Evolutionary conservation across 2,329 filamentous ascomycete genomes (phyloP), one percentile per base, ranked within the genome.

Genomic region (Coniochaeta hoffmannii): DNA sequence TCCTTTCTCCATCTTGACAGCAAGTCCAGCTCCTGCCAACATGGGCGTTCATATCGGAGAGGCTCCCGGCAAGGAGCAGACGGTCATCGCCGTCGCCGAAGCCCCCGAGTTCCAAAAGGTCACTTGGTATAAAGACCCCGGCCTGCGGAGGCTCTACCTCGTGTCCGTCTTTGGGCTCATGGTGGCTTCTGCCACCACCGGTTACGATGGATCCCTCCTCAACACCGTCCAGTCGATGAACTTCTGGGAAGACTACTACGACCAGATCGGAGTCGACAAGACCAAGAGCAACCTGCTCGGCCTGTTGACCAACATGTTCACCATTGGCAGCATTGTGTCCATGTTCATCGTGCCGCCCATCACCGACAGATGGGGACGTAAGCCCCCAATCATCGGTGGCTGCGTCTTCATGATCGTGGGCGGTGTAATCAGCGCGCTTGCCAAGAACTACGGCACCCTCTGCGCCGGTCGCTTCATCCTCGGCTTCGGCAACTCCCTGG

Each of bases 401-500:
- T 77, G 73, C 57, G 57, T 70, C 28, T 69, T 77, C 61, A 78
- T 79, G 76, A 67, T 78, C 53, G 50, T 68, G 6, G 76, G 76
- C 50, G 71, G 71, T 24, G 66, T 69, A 55, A 55, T 77, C 55
- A 71, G 71, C 5, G 72, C 73, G 24, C 75, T 76, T 55, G 66
- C 66, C 63, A 75, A 70, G 38, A 67, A 72, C 30, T 76, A 73
- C 56, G 70, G 68, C 52, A 77, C 83, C 74, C 85, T 82, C 62
- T 76, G 83, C 63, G 79, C 72, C 14, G 82, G 82, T 44, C 77
- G 83, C 50, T 83, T 85, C 61, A 68, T 86, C 51, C 77, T 86
- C 32, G 86, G 86, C 58, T 88, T 89, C 62, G 85, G 86, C 46
- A 85, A 85, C 71, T 82, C 80, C 51, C 70, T 87, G 50, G 74